Evolutionary conservation across 805 yeast species (phyloP), one percentile per base, ranked within the genome.

Genomic region (Metschnikowia reukaufii): DNA sequence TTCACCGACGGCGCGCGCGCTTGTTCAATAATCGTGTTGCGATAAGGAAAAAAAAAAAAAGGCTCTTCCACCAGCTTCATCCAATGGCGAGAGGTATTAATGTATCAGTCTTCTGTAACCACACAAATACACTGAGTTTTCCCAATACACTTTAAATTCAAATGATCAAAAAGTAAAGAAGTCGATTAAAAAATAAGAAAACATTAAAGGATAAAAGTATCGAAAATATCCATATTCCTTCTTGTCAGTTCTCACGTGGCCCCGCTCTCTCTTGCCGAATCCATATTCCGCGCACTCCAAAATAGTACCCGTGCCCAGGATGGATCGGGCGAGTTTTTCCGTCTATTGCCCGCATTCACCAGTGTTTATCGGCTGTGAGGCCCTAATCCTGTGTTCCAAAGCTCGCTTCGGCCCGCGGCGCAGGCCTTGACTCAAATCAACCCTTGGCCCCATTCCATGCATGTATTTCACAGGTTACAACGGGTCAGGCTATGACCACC

Each of bases 351-450:
- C 34, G 21, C n/a, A 20, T 35, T 21, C 32, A 15, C 18, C 15
- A 18, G 8, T 20, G 30, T 29, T 33, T 42, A 42, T 42, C 45
- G 9, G 25, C 19, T 10, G 17, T 30, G 7, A 39, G 46, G 46
- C 41, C 41, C 9, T 19, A 17, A 17, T 30, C 13, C 4, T 10
- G 16, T 17, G 27, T 13, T 12, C 19, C 15, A 4, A 5, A 29
- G 9, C n/a, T 42, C 45, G 45, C 40, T 35, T 36, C 40, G 45
- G 45, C 34, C 45, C 40, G 45, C 40, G 40, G 45, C 45, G 29
- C 27, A 34, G 21, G 17, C 18, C 5, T 25, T n/a, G 19, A 25
- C 20, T 18, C 19, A 37, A 13, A 16, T n/a, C 16, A 29, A 18
- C 15, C 18, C 30, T 25, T n/a, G 23, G 23, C 7, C 15, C 25